A percentile compares a stretch with the other conserved stretches of the same genome.
phyloP scores from a whole-genome alignment of 208 protist genomes.

The Trypanosoma brucei region DNA sequence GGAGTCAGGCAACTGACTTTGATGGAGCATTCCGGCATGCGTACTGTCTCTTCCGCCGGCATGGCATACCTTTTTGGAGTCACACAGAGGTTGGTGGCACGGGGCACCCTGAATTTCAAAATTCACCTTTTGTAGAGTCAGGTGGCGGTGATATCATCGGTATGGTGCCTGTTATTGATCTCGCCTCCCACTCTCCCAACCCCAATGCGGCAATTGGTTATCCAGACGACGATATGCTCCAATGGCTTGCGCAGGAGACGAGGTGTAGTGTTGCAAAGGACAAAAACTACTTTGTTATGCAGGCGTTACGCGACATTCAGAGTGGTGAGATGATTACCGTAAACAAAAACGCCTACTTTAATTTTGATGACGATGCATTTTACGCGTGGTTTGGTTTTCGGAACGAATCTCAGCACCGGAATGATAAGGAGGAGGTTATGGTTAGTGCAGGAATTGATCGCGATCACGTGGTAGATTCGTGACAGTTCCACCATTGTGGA shows the following conservation, averaged over 20 bases:
- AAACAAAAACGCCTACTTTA: slow-evolving; percentile 85
- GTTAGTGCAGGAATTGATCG: neutral
- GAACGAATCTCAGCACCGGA: slow-evolving; percentile 51
- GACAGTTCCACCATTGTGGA: neutral
- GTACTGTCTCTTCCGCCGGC: slow-evolving; percentile 83
- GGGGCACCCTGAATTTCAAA: slow-evolving; percentile 75
- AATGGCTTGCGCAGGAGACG: slow-evolving; percentile 74
- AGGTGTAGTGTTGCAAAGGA: slow-evolving; percentile 41
- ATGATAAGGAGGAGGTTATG: slow-evolving; percentile 6
- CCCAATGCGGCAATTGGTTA: slow-evolving; percentile 83
- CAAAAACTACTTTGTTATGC: slow-evolving; percentile 84
- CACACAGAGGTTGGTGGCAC: slow-evolving; percentile 38
- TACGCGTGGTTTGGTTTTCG: slow-evolving; percentile 85
- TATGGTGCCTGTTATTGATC: slow-evolving; percentile 82
- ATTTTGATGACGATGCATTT: slow-evolving; percentile 85
- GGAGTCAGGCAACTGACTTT: slow-evolving; percentile 53
- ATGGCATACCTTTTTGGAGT: slow-evolving; percentile 83
- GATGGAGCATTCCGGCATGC: slow-evolving; percentile 66
- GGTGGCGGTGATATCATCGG: slow-evolving; percentile 68
- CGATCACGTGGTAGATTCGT: slow-evolving; percentile 2
- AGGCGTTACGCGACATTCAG: slow-evolving; percentile 81
- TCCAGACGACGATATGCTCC: slow-evolving; percentile 82
- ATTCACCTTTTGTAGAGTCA: slow-evolving; percentile 41
- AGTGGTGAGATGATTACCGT: slow-evolving; percentile 69
- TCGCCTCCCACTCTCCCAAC: slow-evolving; percentile 70